Percentiles rank a stretch among this genome's conserved stretches.
Evolutionary conservation across 495 filamentous ascomycete genomes (phyloP).

Genomic region (Glonium stellatum): DNA sequence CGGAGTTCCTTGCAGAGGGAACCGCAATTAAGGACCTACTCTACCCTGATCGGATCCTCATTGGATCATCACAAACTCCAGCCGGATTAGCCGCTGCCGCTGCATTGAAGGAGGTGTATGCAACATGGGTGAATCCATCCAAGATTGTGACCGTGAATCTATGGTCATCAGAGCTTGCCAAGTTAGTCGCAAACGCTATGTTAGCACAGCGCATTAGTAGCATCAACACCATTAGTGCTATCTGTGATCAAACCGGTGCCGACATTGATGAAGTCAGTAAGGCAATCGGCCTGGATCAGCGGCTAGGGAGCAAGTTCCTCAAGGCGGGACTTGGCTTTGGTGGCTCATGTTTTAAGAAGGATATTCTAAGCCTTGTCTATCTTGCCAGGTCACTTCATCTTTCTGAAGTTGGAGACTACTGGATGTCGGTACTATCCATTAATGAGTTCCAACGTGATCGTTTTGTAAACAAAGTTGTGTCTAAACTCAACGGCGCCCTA

Average conservation of each 20-base stretch:
- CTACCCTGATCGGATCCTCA: conserved; percentile 68
- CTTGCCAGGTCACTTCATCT: not conserved
- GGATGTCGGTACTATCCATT: not conserved
- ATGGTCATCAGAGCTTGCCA: conserved; percentile 75
- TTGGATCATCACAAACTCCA: conserved; percentile 57
- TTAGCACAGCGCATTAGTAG: conserved; percentile 78
- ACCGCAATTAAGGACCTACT: conserved; percentile 66
- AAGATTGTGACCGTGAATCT: conserved; percentile 65
- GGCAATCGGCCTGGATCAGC: conserved; percentile 61
- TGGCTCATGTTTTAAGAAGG: conserved; percentile 11
- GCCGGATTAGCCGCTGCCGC: conserved; percentile 56
- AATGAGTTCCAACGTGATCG: conserved; percentile 1
- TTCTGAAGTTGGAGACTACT: not conserved
- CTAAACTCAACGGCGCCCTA: not conserved
- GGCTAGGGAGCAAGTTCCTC: conserved; percentile 69
- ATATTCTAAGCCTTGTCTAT: conserved; percentile 2
- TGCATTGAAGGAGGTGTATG: conserved; percentile 57
- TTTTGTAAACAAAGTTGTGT: conserved; percentile 1
- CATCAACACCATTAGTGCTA: conserved; percentile 56
- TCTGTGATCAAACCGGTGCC: conserved; percentile 69
- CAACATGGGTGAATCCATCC: conserved; percentile 56
- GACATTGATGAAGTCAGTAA: conserved; percentile 65
- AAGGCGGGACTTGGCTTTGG: conserved; percentile 67
- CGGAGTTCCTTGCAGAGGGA: conserved; percentile 76
- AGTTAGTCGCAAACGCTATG: conserved; percentile 75